Evolutionary conservation across 257 asterid species (phyloP), one percentile per base, ranked within the genome.

Genomic region (Ilex aquifolium): DNA sequence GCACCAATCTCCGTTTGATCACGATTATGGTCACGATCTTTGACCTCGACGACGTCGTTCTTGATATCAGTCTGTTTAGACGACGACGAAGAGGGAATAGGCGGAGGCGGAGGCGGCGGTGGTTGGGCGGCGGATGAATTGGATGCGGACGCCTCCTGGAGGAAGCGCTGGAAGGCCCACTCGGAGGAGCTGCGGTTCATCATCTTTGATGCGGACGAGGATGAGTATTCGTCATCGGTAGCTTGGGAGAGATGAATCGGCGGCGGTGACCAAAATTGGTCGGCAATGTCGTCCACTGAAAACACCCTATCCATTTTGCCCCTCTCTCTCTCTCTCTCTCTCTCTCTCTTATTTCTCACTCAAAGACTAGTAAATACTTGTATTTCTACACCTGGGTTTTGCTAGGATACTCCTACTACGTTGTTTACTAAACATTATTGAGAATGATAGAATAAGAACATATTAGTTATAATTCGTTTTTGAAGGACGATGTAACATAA

Each of bases 181-280:
- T 91, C 98, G 30, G 98, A 88, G 1, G 87, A 65, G 85, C 94
- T 88, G 21, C 98, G 95, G 63, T 83, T 91, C 85, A 90, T 85
- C 72, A 36, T 59, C 77, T 72, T 77, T 9, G 82, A 63, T 17
- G 77, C 59, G 46, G 85, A 57, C 46, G 80, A 51, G 3, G 83
- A 71, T 6, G 77, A 73, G 11, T 63, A 63, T 10, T 52, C 79
- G 0, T 65, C 80, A 52, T 61, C 74, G 59, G 73, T 54, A 56
- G 72, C 46, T 65, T 85, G 52, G 57, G 67, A 56, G 64, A 63
- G 59, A 7, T 70, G 81, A 57, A 78, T 73, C 77, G 82, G 84
- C 42, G 85, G 65, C 29, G 70, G 60, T 10, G 88, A 80, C 95
- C 91, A 83, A 75, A 90, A 83, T 46, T 76, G 82, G 73, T 79